phyloP scores from a whole-genome alignment of 345 rosid genomes.

The Clarkia xantiana region DNA sequence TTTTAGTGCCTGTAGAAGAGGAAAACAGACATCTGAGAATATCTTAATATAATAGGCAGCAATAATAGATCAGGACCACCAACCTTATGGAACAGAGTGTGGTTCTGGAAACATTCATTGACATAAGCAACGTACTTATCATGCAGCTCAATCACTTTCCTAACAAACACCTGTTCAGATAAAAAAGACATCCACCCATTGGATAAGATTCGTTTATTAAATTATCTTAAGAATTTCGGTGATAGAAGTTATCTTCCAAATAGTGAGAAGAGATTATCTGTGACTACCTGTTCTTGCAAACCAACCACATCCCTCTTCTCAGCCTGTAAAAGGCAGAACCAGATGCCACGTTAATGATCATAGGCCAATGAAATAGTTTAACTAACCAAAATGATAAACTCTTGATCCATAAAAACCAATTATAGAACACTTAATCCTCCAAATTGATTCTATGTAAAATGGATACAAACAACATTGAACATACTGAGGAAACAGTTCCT shows the following conservation, averaged over 20 bases:
- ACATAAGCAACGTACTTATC: constrained; percentile 74
- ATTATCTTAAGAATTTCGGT: too few species aligned
- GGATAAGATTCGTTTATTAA: neutral
- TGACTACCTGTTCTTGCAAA: constrained; percentile 68
- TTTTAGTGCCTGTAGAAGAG: constrained; percentile 36
- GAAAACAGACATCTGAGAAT: neutral
- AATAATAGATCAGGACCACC: neutral
- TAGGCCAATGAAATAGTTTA: too few species aligned
- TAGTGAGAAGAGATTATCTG: neutral
- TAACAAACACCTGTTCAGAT: constrained; percentile 53
- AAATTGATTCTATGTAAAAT: too few species aligned
- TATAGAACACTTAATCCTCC: too few species aligned
- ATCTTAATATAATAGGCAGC: too few species aligned
- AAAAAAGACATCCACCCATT: constrained; percentile 6
- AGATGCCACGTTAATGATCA: neutral
- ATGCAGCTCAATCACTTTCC: constrained; percentile 74
- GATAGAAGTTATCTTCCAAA: neutral
- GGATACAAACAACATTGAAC: too few species aligned
- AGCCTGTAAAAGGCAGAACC: constrained; percentile 23
- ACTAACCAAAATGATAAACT: too few species aligned
- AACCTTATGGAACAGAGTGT: constrained; percentile 72
- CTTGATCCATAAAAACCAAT: too few species aligned
- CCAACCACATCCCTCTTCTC: constrained; percentile 36
- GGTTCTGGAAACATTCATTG: constrained; percentile 60
- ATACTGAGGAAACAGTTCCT: too few species aligned